Percentiles rank a stretch among this genome's conserved stretches.
Conservation (phyloP, 805 yeast species). For the Teunomyces stri region DNA sequence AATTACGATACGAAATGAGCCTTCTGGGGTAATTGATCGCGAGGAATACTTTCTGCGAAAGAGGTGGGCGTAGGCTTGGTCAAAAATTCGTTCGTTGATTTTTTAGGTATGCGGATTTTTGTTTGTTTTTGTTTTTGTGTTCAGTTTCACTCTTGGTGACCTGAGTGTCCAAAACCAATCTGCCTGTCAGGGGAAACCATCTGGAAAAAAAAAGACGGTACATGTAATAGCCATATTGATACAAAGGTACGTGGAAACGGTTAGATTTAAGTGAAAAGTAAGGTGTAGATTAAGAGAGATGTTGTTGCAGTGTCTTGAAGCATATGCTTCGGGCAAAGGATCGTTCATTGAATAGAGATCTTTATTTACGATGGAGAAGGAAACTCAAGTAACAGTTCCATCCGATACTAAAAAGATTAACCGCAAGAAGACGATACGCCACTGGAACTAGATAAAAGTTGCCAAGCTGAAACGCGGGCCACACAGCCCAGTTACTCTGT, state of each 20-base stretch:
- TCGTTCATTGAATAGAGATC: not conserved
- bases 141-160: slow-evolving; percentile 1
- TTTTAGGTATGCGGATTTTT: slow-evolving; percentile 1
- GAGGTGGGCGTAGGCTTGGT: slow-evolving; percentile 3
- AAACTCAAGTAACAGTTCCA: slow-evolving; percentile 83
- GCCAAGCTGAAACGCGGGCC: slow-evolving; percentile 84
- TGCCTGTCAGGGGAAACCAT: not conserved
- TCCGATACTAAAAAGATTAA: slow-evolving; percentile 67
- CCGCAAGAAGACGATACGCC: slow-evolving; percentile 63
- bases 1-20: not conserved
- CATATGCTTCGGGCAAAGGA: no score
- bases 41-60: not conserved
- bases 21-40: slow-evolving; percentile 1
- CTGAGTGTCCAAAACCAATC: not conserved
- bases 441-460: slow-evolving; percentile 79
- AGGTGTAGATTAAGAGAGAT: no score
- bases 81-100: slow-evolving; percentile 4
- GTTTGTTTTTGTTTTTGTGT: slow-evolving; percentile 2
- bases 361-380: slow-evolving; percentile 18
- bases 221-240: not conserved
- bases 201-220: not conserved
- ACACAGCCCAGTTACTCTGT: slow-evolving; percentile 73
- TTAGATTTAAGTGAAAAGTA: no score
- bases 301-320: no score
- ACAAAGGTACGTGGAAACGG: no score